Conservation (phyloP, 129 eudicot genomes). For the Flaveria linearis region DNA sequence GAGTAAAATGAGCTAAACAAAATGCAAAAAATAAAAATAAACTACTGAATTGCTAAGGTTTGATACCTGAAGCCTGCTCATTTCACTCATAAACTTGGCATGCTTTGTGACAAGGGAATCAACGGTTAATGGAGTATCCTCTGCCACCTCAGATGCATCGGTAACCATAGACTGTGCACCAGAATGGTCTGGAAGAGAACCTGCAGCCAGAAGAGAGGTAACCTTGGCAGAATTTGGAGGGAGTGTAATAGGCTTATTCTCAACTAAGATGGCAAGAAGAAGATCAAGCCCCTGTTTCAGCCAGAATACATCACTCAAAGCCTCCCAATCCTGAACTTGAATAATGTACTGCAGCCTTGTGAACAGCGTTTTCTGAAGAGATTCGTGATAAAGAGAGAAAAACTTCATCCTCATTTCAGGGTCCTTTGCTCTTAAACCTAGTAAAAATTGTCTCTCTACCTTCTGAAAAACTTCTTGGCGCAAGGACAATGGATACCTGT, state of each 20-base stretch:
- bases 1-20: slow-evolving; percentile 11
- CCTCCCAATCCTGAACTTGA: slow-evolving; percentile 97
- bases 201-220: slow-evolving; percentile 61
- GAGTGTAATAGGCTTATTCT: slow-evolving; percentile 87
- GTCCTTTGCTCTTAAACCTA: slow-evolving; percentile 95
- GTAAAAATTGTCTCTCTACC: slow-evolving; percentile 87
- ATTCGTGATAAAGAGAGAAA: slow-evolving; percentile 85
- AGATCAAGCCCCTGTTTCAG: slow-evolving; percentile 99
- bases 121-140: slow-evolving; percentile 75
- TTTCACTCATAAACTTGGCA: slow-evolving; percentile 70
- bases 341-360: slow-evolving; percentile 90
- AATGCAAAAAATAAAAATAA: neutral
- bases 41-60: neutral
- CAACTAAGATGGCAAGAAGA: slow-evolving; percentile 93
- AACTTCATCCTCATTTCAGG: slow-evolving; percentile 84
- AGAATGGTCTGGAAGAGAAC: slow-evolving; percentile 55
- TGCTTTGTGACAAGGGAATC: slow-evolving; percentile 81
- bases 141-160: slow-evolving; percentile 70
- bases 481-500: slow-evolving; percentile 65
- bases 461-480: slow-evolving; percentile 94
- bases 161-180: slow-evolving; percentile 70
- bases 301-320: slow-evolving; percentile 97
- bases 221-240: slow-evolving; percentile 96
- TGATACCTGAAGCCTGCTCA: slow-evolving; percentile 81
- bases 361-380: slow-evolving; percentile 85